These are phyloP conservation scores for Polytrichum commune DNA, from an alignment of 225 moss, liverwort and hornwort genomes.

Conservation along the genomic window DNA sequence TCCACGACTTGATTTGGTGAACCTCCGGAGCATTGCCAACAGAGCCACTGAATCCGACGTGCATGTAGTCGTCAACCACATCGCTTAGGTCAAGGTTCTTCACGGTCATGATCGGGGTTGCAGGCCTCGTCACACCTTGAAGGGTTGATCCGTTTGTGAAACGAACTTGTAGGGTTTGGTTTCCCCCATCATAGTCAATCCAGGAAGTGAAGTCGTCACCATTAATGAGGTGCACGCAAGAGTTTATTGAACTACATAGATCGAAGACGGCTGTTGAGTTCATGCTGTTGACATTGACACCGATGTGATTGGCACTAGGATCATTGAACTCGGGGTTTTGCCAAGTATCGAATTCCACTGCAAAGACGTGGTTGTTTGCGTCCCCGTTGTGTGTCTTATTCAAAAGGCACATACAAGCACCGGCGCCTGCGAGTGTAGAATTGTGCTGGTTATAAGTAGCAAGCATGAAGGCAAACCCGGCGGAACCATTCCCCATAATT, in stretches of 20 bases:
- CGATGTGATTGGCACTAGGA: conserved; percentile 29
- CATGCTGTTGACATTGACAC: conserved; percentile 27
- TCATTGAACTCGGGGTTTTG: conserved; percentile 9
- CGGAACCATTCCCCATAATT: background rate
- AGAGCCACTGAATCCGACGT: conserved; percentile 10
- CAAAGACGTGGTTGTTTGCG: conserved; percentile 13
- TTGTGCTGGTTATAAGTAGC: background rate
- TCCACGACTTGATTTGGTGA: conserved; percentile 3
- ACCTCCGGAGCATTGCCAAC: background rate
- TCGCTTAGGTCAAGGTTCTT: background rate
- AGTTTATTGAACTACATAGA: background rate
- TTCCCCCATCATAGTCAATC: conserved; percentile 21
- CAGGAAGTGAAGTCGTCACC: conserved; percentile 7
- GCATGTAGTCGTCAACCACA: background rate
- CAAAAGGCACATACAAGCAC: conserved; percentile 9
- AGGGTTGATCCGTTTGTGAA: background rate
- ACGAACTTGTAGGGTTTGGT: conserved; percentile 8
- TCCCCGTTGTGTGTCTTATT: background rate
- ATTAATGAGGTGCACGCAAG: conserved; percentile 3
- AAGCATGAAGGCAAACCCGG: conserved; percentile 26
- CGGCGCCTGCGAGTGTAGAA: background rate
- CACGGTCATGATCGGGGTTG: background rate
- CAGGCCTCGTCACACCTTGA: background rate
- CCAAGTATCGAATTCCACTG: conserved; percentile 35
- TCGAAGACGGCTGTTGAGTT: conserved; percentile 7